phyloP scores from a whole-genome alignment of 2,329 filamentous ascomycete species.

The Hymenoscyphus fructigenus region DNA sequence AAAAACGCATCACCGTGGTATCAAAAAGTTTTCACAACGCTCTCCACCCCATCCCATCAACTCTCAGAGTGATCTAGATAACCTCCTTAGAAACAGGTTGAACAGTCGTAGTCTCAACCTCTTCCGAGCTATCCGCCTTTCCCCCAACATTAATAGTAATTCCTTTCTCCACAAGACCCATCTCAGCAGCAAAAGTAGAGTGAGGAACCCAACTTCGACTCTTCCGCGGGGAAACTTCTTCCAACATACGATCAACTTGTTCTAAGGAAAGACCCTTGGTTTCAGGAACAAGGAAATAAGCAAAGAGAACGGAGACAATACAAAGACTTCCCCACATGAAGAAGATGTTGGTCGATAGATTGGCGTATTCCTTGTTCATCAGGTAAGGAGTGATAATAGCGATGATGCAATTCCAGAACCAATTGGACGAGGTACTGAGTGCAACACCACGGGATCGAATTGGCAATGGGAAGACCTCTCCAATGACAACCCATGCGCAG shows the following conservation, averaged over 20 bases:
- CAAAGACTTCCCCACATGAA: conserved; percentile 73
- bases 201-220: conserved; percentile 31
- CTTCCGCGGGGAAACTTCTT: conserved; percentile 45
- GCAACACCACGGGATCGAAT: conserved; percentile 82
- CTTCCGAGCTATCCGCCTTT: conserved; percentile 18
- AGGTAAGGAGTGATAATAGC: conserved; percentile 77
- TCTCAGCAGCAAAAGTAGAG: conserved; percentile 32
- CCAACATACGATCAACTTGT: conserved; percentile 76
- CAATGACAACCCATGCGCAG: conserved; percentile 75
- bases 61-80: conserved; percentile 13
- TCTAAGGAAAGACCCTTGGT: conserved; percentile 84
- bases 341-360: conserved; percentile 72
- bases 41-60: background rate
- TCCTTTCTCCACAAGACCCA: conserved; percentile 24
- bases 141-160: conserved; percentile 4
- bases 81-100: conserved; percentile 11
- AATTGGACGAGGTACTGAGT: conserved; percentile 66
- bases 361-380: conserved; percentile 63
- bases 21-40: background rate
- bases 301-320: conserved; percentile 69
- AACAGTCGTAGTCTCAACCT: conserved; percentile 13
- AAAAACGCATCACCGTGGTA: background rate
- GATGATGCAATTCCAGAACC: conserved; percentile 76
- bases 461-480: conserved; percentile 83
- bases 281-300: conserved; percentile 77